These are phyloP conservation scores for Plasmodium cynomolgi DNA, from an alignment of 169 alveolate species.

Conservation along the genomic window DNA sequence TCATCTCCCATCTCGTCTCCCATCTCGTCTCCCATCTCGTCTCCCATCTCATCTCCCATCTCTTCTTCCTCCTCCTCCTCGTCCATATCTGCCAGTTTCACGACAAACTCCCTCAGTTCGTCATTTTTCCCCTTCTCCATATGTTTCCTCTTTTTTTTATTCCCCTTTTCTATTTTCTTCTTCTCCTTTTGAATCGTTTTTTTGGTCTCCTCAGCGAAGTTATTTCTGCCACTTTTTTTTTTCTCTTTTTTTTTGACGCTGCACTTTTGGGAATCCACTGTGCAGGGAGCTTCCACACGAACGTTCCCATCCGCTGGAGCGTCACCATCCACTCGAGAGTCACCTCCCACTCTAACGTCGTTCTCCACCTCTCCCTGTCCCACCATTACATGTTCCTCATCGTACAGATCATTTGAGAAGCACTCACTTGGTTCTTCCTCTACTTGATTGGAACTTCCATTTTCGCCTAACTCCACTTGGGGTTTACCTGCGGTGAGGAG, in stretches of 20 bases:
- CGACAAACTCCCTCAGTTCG: neutral
- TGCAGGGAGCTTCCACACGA: neutral
- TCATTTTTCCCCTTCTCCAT: neutral
- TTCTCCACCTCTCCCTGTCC: neutral
- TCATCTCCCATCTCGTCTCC: neutral
- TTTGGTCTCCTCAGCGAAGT: conserved; percentile 29
- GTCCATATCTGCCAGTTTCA: neutral
- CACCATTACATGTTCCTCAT: neutral
- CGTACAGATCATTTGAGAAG: neutral
- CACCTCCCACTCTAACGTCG: neutral
- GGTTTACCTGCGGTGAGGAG: neutral
- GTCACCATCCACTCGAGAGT: neutral
- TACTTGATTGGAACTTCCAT: neutral
- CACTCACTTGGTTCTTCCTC: neutral
- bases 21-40: neutral
- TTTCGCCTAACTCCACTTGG: neutral
- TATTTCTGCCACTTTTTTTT: neutral
- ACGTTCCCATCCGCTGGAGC: neutral
- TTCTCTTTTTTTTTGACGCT: conserved; percentile 10
- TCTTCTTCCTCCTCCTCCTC: neutral
- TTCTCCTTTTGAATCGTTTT: conserved; percentile 47
- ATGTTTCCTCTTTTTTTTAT: conserved; percentile 4
- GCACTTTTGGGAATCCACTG: neutral
- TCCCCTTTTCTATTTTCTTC: neutral
- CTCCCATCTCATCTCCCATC: neutral